A percentile compares a stretch with the other conserved stretches of the same genome.
phyloP scores from a whole-genome alignment of 2,329 filamentous ascomycete species.

The Hymenoscyphus occultus region DNA sequence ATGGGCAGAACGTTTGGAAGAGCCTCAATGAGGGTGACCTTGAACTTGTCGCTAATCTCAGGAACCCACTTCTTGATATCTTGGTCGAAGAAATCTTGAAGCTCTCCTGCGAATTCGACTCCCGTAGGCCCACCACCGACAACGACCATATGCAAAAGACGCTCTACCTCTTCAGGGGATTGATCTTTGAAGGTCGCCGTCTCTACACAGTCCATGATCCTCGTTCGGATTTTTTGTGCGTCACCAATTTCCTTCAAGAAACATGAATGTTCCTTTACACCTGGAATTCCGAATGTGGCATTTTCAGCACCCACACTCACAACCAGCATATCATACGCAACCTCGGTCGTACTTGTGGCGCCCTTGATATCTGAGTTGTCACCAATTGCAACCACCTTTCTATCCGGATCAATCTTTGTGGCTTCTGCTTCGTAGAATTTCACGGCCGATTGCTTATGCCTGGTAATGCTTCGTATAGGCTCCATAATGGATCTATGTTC shows the following conservation, averaged over 20 bases:
- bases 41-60: conserved; percentile 91
- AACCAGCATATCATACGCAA: conserved; percentile 97
- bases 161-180: conserved; percentile 79
- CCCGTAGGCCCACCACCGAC: conserved; percentile 91
- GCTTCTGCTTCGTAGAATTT: conserved; percentile 98
- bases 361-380: conserved; percentile 95
- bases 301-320: conserved; percentile 97
- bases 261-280: conserved; percentile 91
- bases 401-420: conserved; percentile 89
- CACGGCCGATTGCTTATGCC: conserved; percentile 88
- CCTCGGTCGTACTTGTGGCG: conserved; percentile 75
- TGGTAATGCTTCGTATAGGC: conserved; percentile 91
- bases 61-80: conserved; percentile 98
- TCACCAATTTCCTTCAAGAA: conserved; percentile 98
- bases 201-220: conserved; percentile 99
- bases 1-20: conserved; percentile 94
- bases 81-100: conserved; percentile 98
- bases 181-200: conserved; percentile 98
- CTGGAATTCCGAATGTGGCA: conserved; percentile 95
- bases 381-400: conserved; percentile 82
- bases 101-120: conserved; percentile 96
- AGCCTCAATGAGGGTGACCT: conserved; percentile 95
- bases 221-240: conserved; percentile 93
- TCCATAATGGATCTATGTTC: conserved; percentile 99
- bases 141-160: conserved; percentile 96